A percentile compares a stretch with the other conserved stretches of the same genome.
phyloP scores from a whole-genome alignment of 495 filamentous ascomycete species.

The Tuber borchii region DNA sequence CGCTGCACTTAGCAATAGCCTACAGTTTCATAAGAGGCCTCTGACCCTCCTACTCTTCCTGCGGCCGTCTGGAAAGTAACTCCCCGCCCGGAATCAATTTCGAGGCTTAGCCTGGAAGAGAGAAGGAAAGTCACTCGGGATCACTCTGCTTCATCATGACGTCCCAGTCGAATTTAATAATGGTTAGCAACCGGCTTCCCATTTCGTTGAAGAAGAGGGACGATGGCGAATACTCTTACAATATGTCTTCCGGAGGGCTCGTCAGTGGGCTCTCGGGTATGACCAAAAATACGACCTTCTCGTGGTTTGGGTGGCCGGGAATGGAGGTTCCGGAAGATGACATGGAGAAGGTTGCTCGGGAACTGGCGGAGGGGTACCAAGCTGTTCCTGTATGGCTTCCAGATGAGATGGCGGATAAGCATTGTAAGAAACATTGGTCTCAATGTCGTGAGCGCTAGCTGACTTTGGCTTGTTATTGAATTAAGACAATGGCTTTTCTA shows the following conservation, averaged over 20 bases:
- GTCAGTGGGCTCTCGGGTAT: slow-evolving; percentile 86
- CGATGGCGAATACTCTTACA: slow-evolving; percentile 75
- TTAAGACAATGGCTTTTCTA: slow-evolving; percentile 70
- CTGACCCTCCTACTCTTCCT: neutral
- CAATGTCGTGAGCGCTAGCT: neutral
- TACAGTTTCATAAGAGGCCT: neutral
- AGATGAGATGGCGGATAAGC: slow-evolving; percentile 68
- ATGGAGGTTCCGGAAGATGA: slow-evolving; percentile 73
- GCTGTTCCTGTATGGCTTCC: slow-evolving; percentile 73
- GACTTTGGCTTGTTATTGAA: neutral
- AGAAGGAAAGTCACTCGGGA: neutral
- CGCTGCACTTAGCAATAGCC: neutral
- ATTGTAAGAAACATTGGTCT: slow-evolving; percentile 45
- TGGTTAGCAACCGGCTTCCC: slow-evolving; percentile 87
- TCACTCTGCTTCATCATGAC: slow-evolving; percentile 13
- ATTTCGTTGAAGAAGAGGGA: slow-evolving; percentile 91
- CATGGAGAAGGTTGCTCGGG: slow-evolving; percentile 57
- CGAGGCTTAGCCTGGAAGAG: neutral
- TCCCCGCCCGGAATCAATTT: neutral
- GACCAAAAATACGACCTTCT: slow-evolving; percentile 83
- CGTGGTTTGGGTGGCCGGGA: slow-evolving; percentile 98
- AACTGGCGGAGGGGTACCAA: slow-evolving; percentile 63
- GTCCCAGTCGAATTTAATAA: slow-evolving; percentile 53
- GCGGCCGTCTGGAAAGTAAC: neutral
- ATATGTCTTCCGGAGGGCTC: slow-evolving; percentile 90